A percentile compares a stretch with the other conserved stretches of the same genome.
Conservation (phyloP, 148 eudicot species). For the Cornus controversa region DNA sequence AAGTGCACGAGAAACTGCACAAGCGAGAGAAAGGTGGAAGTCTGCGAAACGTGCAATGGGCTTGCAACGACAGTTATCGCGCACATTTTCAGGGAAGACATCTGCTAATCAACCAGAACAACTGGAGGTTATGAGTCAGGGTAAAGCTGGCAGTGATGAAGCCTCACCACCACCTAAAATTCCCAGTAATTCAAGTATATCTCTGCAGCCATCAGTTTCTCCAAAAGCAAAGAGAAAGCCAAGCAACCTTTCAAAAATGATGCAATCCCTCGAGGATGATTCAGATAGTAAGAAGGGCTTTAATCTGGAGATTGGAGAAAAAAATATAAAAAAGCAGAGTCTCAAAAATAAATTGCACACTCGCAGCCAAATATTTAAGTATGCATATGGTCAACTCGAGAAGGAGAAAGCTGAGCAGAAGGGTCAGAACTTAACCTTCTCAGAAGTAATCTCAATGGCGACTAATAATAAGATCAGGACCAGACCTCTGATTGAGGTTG, state of each 20-base stretch:
- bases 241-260: constrained; percentile 61
- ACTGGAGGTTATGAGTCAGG: constrained; percentile 15
- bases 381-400: constrained; percentile 88
- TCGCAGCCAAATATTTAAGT: constrained; percentile 77
- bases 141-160: constrained; percentile 15
- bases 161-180: constrained; percentile 10
- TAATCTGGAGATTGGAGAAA: constrained; percentile 57
- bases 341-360: constrained; percentile 65
- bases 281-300: constrained; percentile 62
- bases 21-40: constrained; percentile 81
- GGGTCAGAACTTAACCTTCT: constrained; percentile 61
- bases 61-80: constrained; percentile 60
- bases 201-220: constrained; percentile 25
- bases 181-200: constrained; percentile 10
- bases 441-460: constrained; percentile 79
- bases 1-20: constrained; percentile 85
- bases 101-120: constrained; percentile 25
- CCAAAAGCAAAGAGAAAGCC: constrained; percentile 53
- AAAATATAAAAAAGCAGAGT: constrained; percentile 49
- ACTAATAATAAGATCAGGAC: constrained; percentile 53
- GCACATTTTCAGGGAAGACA: constrained; percentile 64
- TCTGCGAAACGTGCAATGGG: constrained; percentile 55
- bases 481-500: constrained; percentile 67
- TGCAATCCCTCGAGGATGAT: constrained; percentile 55
- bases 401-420: constrained; percentile 78